These are phyloP conservation scores for Ophiostoma quercus DNA, from an alignment of 2,329 filamentous ascomycete genomes.

Conservation along the genomic window DNA sequence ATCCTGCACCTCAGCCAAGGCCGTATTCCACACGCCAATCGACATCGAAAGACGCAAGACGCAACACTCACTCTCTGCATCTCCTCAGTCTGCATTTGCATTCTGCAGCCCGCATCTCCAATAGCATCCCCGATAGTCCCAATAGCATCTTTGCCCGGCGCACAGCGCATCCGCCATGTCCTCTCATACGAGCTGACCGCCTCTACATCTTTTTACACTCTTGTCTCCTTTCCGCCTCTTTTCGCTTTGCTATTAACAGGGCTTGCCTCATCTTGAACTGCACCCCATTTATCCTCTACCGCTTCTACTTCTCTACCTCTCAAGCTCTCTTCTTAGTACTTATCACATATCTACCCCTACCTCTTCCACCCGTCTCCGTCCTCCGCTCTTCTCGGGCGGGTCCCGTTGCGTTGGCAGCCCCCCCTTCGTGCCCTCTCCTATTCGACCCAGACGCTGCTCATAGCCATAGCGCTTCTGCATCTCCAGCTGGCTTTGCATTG, in stretches of 20 bases:
- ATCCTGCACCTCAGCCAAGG: constrained; percentile 6
- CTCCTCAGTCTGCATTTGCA: too few species aligned
- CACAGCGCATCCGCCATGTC: constrained; percentile 17
- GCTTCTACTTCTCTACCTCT: constrained; percentile 10
- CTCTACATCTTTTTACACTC: not conserved
- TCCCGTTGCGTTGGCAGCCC: constrained; percentile 23
- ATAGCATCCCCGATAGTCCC: not conserved
- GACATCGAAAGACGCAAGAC: not conserved
- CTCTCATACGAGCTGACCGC: constrained; percentile 18
- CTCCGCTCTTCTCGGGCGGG: constrained; percentile 22
- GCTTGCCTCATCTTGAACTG: too few species aligned
- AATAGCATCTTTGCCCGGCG: not conserved
- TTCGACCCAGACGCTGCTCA: not conserved
- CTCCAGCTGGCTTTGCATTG: constrained; percentile 23
- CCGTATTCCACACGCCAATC: not conserved
- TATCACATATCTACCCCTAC: not conserved
- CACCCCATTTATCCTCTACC: not conserved
- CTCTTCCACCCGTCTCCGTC: constrained; percentile 4
- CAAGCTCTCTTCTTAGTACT: not conserved
- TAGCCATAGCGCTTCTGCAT: constrained; percentile 1
- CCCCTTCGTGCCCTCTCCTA: not conserved
- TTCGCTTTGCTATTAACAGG: not conserved
- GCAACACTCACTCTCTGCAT: not conserved
- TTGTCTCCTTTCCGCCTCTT: not conserved
- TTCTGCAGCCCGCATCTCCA: too few species aligned